Evolutionary conservation across 306 rosid species (phyloP).

Genomic region (Trichosanthes cucumerina): DNA sequence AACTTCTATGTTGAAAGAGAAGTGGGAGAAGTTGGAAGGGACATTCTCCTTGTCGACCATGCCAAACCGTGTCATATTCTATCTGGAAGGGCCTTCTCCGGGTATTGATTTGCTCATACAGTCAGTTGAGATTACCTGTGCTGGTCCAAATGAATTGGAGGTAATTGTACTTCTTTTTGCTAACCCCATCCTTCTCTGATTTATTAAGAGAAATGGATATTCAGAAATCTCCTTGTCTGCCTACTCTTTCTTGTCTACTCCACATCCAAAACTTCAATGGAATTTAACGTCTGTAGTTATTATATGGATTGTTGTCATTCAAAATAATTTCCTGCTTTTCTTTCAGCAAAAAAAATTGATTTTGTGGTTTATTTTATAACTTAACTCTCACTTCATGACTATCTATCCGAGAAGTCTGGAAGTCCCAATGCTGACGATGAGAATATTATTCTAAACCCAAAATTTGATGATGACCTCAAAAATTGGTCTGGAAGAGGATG

Average conservation of each 20-base stretch:
- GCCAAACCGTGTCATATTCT: slow-evolving; percentile 54
- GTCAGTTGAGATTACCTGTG: slow-evolving; percentile 48
- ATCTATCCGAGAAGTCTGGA: slow-evolving; percentile 22
- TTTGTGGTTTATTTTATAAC: not conserved
- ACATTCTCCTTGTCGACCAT: slow-evolving; percentile 46
- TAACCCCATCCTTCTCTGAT: not conserved
- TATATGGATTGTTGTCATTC: not conserved
- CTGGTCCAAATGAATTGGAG: slow-evolving; percentile 30
- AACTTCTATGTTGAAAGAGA: slow-evolving; percentile 48
- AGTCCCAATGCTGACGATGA: slow-evolving; percentile 31
- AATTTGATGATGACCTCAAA: slow-evolving; percentile 69
- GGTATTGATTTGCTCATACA: slow-evolving; percentile 61
- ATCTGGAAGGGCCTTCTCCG: slow-evolving; percentile 88
- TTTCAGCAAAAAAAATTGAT: not conserved
- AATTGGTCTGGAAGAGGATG: slow-evolving; percentile 95
- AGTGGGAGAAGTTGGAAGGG: slow-evolving; percentile 77
- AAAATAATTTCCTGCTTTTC: not conserved
- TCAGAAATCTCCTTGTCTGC: not conserved
- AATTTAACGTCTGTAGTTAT: not conserved
- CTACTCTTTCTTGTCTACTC: not conserved
- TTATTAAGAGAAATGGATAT: not conserved
- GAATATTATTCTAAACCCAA: slow-evolving; percentile 52
- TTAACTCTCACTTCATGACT: not conserved
- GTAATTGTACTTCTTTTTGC: slow-evolving; percentile 19
- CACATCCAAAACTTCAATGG: not conserved